These are phyloP conservation scores for Taxillus chinensis DNA, from an alignment of 164 flowering plant species.

Conservation along the genomic window DNA sequence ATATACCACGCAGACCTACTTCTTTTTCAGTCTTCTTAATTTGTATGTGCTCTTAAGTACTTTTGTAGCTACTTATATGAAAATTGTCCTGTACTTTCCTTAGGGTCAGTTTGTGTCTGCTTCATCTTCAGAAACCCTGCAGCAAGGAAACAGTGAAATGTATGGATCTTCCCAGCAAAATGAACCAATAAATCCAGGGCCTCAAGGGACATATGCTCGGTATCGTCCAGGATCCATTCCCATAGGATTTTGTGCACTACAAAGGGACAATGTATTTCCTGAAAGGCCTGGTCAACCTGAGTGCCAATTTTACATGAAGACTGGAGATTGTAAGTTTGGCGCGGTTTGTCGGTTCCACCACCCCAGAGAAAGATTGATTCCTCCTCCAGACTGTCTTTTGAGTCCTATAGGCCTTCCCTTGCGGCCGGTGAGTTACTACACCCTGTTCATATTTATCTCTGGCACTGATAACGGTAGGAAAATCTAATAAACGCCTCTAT, in stretches of 20 bases:
- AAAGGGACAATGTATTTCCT: slow-evolving; percentile 79
- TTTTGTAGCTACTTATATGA: not conserved
- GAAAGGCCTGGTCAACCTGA: slow-evolving; percentile 97
- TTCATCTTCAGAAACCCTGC: slow-evolving; percentile 64
- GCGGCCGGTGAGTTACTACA: slow-evolving; percentile 60
- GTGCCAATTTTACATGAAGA: slow-evolving; percentile 97
- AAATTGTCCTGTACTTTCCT: not conserved
- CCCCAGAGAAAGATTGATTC: slow-evolving; percentile 72
- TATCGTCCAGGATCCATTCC: slow-evolving; percentile 55
- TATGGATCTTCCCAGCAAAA: slow-evolving; percentile 50
- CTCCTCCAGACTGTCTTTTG: slow-evolving; percentile 83
- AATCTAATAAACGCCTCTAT: no score
- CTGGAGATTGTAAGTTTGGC: slow-evolving; percentile 98
- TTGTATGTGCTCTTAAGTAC: no score
- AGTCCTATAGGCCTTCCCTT: slow-evolving; percentile 90
- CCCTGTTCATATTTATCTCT: not conserved
- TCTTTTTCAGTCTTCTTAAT: no score
- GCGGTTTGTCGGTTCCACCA: slow-evolving; percentile 91
- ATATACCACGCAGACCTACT: no score
- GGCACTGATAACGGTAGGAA: no score
- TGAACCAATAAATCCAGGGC: slow-evolving; percentile 36
- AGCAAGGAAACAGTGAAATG: slow-evolving; percentile 40
- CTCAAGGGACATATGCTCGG: slow-evolving; percentile 48
- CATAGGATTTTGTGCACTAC: slow-evolving; percentile 63
- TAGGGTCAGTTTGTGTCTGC: slow-evolving; percentile 75